Evolutionary conservation across 371 early-diverging fungal genomes (phyloP).

Genomic region (Syncephalastrum contaminatum): DNA sequence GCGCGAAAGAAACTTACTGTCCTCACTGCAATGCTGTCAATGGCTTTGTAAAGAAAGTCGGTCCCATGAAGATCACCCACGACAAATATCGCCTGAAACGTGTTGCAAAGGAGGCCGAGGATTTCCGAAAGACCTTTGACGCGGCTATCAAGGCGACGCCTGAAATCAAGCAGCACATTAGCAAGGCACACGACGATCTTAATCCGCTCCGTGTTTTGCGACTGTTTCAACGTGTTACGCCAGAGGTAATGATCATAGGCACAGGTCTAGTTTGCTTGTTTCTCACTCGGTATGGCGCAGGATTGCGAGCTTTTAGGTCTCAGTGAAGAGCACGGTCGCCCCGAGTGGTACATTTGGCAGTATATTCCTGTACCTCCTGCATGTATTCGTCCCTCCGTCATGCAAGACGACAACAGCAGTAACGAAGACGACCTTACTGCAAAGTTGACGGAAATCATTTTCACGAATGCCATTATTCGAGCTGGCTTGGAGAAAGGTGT

Average conservation of each 20-base stretch:
- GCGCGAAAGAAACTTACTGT: slow-evolving; percentile 91
- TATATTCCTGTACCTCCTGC: slow-evolving; percentile 96
- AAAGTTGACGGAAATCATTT: slow-evolving; percentile 96
- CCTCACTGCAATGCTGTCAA: slow-evolving; percentile 86
- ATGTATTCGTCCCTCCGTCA: slow-evolving; percentile 97
- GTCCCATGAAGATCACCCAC: slow-evolving; percentile 95
- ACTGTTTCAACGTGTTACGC: slow-evolving; percentile 84
- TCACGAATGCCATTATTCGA: slow-evolving; percentile 88
- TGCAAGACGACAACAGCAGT: slow-evolving; percentile 88
- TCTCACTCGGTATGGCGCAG: slow-evolving; percentile 20
- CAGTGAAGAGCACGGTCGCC: slow-evolving; percentile 82
- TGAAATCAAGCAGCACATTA: slow-evolving; percentile 72
- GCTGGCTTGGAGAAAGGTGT: slow-evolving; percentile 86
- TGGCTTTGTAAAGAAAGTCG: slow-evolving; percentile 94
- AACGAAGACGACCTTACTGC: slow-evolving; percentile 99
- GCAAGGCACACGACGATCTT: slow-evolving; percentile 93
- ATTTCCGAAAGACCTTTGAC: slow-evolving; percentile 73
- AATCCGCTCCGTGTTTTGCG: slow-evolving; percentile 88
- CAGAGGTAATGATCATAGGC: slow-evolving; percentile 57
- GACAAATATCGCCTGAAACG: slow-evolving; percentile 88
- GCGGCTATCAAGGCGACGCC: slow-evolving; percentile 73
- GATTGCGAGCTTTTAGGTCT: slow-evolving; percentile 96
- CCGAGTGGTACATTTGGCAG: slow-evolving; percentile 93
- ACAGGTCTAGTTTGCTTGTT: background rate
- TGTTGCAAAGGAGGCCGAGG: slow-evolving; percentile 73